phyloP scores from a whole-genome alignment of 2,329 filamentous ascomycete genomes.

The Podosphaera xanthii region DNA sequence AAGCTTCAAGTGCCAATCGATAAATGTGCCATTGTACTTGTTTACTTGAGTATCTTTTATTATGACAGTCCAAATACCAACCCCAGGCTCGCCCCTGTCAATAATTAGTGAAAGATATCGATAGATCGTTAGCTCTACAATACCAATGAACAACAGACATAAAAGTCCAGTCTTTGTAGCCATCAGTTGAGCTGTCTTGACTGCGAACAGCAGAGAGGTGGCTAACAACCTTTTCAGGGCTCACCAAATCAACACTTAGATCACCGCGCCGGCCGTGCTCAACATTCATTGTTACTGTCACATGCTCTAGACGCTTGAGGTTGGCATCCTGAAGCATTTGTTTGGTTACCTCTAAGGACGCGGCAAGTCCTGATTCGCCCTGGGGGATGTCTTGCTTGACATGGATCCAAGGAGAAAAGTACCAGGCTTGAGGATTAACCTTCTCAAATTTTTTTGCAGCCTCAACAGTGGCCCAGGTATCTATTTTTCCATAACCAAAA shows the following conservation, averaged over 20 bases:
- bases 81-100: constrained; percentile 58
- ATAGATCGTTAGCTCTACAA: constrained; percentile 15
- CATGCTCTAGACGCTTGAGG: constrained; percentile 69
- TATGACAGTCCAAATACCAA: constrained; percentile 78
- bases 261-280: constrained; percentile 74
- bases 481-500: constrained; percentile 88
- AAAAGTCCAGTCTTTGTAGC: constrained; percentile 93
- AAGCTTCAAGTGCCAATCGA: constrained; percentile 81
- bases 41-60: constrained; percentile 71
- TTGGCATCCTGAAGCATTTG: constrained; percentile 68
- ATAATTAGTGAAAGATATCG: constrained; percentile 13
- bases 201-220: constrained; percentile 58
- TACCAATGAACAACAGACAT: constrained; percentile 96
- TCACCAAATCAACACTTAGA: constrained; percentile 74
- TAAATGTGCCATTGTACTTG: constrained; percentile 51
- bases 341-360: constrained; percentile 58
- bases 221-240: constrained; percentile 59
- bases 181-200: constrained; percentile 38
- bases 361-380: constrained; percentile 55
- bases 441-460: constrained; percentile 64
- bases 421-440: constrained; percentile 93
- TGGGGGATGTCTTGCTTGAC: constrained; percentile 72
- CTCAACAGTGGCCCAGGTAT: constrained; percentile 67
- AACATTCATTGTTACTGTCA: constrained; percentile 94
- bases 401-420: constrained; percentile 78